Evolutionary conservation across 192 early-diverging fungal species (phyloP), one percentile per base, ranked within the genome.

Genomic region (Backusella liffmaniae): DNA sequence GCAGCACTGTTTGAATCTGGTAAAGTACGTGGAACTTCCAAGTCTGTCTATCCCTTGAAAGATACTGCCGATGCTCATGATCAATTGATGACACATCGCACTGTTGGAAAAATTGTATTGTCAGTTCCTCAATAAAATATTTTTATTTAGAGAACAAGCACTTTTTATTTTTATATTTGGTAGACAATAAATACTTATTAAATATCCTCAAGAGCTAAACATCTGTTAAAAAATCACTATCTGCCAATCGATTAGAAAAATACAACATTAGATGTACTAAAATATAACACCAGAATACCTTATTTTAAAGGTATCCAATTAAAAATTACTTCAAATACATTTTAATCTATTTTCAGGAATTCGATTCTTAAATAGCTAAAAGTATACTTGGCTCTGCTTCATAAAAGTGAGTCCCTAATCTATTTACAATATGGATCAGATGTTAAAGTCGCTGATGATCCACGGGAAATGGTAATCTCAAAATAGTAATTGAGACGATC

Each of bases 71-170:
- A 70, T 41, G 81, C 81, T 10, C 81, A 82, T 70, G 71, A 78
- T 51, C 12, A 39, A 21, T 79, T 74, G 34, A 72, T 76, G 62
- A 59, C 74, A 23, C 74, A 76, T 70, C 78, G 74, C 10, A 34
- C 65, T 13, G 67, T 71, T 37, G 81, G 81, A 62, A 82, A 82
- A 66, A 76, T 82, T 73, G 66, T 82, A 32, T 66, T 82, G 23
- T 49, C 18, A 35, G 59, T 76, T 13, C 56, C 56, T 13, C 56
- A 62, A 62, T 62, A 62, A 62, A 36, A n/a, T 32, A 32, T 32
- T 32, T 32, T 32, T 32, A 32, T 32, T 32, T 32, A 3, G 32
- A 32, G 32, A 3, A 32, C 3, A 32, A 32, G 3, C 32, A 3
- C 32, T 3, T 32, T 3, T 32, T 32, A 32, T 32, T 32, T 32